Evolutionary conservation across 1,139 yeast species (phyloP).

Genomic region (Kluyveromyces marxianus): DNA sequence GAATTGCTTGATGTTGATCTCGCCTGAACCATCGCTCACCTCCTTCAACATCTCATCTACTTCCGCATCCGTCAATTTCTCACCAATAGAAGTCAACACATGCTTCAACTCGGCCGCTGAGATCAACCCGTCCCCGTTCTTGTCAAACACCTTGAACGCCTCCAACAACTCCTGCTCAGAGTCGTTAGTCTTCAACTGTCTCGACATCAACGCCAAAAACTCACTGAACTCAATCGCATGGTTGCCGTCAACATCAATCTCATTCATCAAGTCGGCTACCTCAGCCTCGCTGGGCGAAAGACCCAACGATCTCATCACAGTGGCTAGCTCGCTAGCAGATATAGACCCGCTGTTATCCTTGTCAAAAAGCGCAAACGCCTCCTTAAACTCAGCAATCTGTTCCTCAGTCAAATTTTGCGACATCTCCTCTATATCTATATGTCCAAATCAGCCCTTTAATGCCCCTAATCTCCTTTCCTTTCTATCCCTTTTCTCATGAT

Average conservation of each 20-base stretch:
- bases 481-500: too few species aligned
- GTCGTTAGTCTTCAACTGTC: slow-evolving; percentile 94
- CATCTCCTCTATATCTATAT: slow-evolving; percentile 13
- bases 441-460: neutral
- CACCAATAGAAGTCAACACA: slow-evolving; percentile 95
- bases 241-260: slow-evolving; percentile 91
- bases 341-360: slow-evolving; percentile 95
- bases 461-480: too few species aligned
- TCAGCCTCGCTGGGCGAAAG: slow-evolving; percentile 96
- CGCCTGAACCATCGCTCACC: slow-evolving; percentile 94
- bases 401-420: slow-evolving; percentile 87
- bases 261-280: slow-evolving; percentile 92
- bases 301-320: slow-evolving; percentile 96
- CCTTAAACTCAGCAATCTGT: slow-evolving; percentile 94
- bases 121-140: slow-evolving; percentile 92
- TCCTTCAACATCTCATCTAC: slow-evolving; percentile 95
- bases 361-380: slow-evolving; percentile 93
- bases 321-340: slow-evolving; percentile 91
- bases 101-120: slow-evolving; percentile 95
- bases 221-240: slow-evolving; percentile 92
- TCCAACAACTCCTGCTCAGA: slow-evolving; percentile 95
- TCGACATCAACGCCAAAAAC: slow-evolving; percentile 62
- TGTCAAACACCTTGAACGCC: slow-evolving; percentile 88
- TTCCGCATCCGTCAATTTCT: slow-evolving; percentile 89
- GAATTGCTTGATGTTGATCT: slow-evolving; percentile 91